Evolutionary conservation across 345 rosid genomes (phyloP).

Genomic region (Rhizophora mangle): DNA sequence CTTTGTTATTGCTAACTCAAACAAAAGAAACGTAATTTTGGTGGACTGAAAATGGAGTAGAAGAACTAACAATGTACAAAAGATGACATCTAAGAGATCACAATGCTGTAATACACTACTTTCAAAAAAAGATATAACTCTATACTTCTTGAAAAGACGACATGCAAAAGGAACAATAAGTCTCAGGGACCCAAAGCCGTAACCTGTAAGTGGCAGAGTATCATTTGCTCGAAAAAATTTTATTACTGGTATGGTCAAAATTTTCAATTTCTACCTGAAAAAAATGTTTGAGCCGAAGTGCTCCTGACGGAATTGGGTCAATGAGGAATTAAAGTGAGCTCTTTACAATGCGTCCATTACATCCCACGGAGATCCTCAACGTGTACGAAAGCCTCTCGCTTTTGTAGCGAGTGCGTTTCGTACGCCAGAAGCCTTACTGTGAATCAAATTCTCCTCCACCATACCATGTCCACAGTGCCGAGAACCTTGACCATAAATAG

Average conservation of each 20-base stretch:
- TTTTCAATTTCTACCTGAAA: slow-evolving; percentile 21
- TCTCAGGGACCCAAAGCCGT: background rate
- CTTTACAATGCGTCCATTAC: slow-evolving; percentile 6
- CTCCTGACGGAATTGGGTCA: slow-evolving; percentile 2
- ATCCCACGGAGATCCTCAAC: slow-evolving; percentile 12
- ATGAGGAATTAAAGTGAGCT: background rate
- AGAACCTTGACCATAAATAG: slow-evolving; percentile 21
- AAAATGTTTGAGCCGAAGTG: slow-evolving; percentile 9
- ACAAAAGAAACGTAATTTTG: too few species aligned
- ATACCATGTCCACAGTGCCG: slow-evolving; percentile 13
- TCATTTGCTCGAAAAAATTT: slow-evolving; percentile 8
- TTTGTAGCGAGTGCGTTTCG: slow-evolving; percentile 43
- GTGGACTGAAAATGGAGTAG: too few species aligned
- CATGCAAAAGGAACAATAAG: background rate
- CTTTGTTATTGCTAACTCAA: too few species aligned
- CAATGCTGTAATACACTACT: background rate
- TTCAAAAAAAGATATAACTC: background rate
- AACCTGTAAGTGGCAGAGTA: background rate
- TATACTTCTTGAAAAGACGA: background rate
- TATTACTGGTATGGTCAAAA: slow-evolving; percentile 13
- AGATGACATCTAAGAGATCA: background rate
- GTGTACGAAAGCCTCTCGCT: slow-evolving; percentile 22
- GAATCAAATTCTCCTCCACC: slow-evolving; percentile 24
- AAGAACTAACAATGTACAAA: background rate
- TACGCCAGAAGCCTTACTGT: slow-evolving; percentile 28